Conservation (phyloP, 2,329 filamentous ascomycete genomes). For the Aspergillus viridinutans region DNA sequence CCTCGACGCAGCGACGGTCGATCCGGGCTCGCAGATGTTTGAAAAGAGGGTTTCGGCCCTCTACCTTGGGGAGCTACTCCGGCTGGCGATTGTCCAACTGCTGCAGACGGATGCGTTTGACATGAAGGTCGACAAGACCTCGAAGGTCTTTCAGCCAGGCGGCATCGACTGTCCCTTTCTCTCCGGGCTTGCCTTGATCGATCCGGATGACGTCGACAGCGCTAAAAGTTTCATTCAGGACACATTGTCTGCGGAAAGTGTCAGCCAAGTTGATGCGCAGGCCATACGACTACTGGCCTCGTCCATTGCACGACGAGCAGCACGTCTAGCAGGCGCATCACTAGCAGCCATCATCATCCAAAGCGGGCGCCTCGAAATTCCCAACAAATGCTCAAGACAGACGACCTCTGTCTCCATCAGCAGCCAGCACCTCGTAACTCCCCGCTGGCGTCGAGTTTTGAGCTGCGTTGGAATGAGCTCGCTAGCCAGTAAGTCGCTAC, state of each 20-base stretch:
- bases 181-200: slow-evolving; percentile 4
- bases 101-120: slow-evolving; percentile 1
- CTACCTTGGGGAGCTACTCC: slow-evolving; percentile 19
- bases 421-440: neutral
- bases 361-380: slow-evolving; percentile 5
- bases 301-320: slow-evolving; percentile 14
- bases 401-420: neutral
- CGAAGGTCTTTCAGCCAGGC: slow-evolving; percentile 6
- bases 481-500: neutral
- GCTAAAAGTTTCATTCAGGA: neutral
- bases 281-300: slow-evolving; percentile 8
- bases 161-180: slow-evolving; percentile 13
- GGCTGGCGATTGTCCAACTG: slow-evolving; percentile 10
- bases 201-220: neutral
- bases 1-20: slow-evolving; percentile 9
- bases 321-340: slow-evolving; percentile 14
- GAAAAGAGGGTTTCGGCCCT: slow-evolving; percentile 20
- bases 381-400: neutral
- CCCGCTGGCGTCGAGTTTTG: slow-evolving; percentile 10
- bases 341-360: slow-evolving; percentile 14
- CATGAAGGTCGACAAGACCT: slow-evolving; percentile 2
- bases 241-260: slow-evolving; percentile 3
- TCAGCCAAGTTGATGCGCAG: slow-evolving; percentile 5
- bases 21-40: slow-evolving; percentile 16
- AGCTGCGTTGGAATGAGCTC: neutral